Evolutionary conservation across 1,139 yeast species (phyloP).

Genomic region (Candida glucosophila): DNA sequence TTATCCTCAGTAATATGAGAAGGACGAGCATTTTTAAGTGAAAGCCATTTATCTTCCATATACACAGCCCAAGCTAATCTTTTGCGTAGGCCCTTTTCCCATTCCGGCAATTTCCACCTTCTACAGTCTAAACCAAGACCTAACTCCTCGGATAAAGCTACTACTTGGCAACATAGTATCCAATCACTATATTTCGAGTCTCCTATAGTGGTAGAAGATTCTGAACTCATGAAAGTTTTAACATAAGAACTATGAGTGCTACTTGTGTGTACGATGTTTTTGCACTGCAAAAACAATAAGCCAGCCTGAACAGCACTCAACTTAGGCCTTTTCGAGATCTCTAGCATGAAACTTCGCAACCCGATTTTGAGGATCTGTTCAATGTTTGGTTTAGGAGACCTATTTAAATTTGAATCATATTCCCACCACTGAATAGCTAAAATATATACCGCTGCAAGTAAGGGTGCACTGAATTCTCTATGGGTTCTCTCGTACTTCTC

Average conservation of each 20-base stretch:
- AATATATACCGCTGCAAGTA: conserved; percentile 67
- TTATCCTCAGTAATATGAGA: conserved; percentile 62
- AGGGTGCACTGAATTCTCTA: conserved; percentile 69
- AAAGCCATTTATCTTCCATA: conserved; percentile 82
- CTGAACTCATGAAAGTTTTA: conserved; percentile 1
- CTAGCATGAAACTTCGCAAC: conserved; percentile 53
- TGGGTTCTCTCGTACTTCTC: conserved; percentile 73
- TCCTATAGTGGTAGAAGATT: conserved; percentile 6
- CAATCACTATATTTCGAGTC: conserved; percentile 63
- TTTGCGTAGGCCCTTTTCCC: conserved; percentile 83
- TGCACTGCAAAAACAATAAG: conserved; percentile 56
- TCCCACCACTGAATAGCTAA: conserved; percentile 83
- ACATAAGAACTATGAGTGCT: not conserved
- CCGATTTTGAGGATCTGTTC: conserved; percentile 38
- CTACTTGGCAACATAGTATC: conserved; percentile 81
- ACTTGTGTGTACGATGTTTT: conserved; percentile 24
- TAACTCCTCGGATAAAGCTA: conserved; percentile 75
- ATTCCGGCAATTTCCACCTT: conserved; percentile 81
- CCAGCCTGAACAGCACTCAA: conserved; percentile 80
- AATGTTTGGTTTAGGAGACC: conserved; percentile 60
- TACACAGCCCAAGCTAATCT: conserved; percentile 91
- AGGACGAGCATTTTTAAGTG: conserved; percentile 71
- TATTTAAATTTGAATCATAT: conserved; percentile 59
- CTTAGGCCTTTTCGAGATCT: conserved; percentile 65
- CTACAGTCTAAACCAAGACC: conserved; percentile 83